phyloP scores from a whole-genome alignment of 1,139 yeast species.

The Petasospora rhodanensis region DNA sequence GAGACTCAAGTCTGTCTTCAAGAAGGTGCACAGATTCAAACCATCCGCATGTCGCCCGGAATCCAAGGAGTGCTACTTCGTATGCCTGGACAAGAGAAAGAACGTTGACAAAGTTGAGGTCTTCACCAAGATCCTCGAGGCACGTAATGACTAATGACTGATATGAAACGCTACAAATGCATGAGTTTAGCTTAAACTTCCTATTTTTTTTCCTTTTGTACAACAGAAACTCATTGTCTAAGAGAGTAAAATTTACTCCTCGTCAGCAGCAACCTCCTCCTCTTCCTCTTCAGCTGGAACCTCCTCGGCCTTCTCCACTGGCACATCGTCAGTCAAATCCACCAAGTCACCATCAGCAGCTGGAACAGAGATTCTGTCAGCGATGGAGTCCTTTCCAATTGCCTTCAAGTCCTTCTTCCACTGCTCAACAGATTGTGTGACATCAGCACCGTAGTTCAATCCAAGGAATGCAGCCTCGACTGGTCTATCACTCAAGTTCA shows the following conservation, averaged over 20 bases:
- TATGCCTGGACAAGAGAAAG: conserved; percentile 50
- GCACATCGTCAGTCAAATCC: conserved; percentile 28
- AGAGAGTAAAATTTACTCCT: no score
- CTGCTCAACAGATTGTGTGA: conserved; percentile 43
- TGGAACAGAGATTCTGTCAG: conserved; percentile 50
- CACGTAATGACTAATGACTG: conserved; percentile 1
- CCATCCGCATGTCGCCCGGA: conserved; percentile 59
- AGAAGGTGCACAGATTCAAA: conserved; percentile 50
- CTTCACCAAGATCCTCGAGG: no score
- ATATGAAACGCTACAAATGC: neutral
- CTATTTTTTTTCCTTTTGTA: no score
- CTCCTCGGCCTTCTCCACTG: conserved; percentile 17
- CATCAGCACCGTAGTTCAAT: conserved; percentile 62
- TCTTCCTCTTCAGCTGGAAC: conserved; percentile 22
- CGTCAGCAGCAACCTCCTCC: no score
- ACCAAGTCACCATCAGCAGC: conserved; percentile 29
- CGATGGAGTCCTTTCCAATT: conserved; percentile 52
- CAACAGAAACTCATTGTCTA: no score
- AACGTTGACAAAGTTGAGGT: conserved; percentile 44
- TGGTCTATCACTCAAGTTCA: conserved; percentile 63
- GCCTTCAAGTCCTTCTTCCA: conserved; percentile 63
- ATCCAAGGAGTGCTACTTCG: conserved; percentile 67
- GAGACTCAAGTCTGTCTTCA: conserved; percentile 56
- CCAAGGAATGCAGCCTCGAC: conserved; percentile 87
- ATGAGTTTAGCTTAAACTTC: no score